A percentile compares a stretch with the other conserved stretches of the same genome.
These are phyloP conservation scores for Wickerhamomyces sp. DNA, from an alignment of 1,139 yeast genomes.

Conservation along the genomic window DNA sequence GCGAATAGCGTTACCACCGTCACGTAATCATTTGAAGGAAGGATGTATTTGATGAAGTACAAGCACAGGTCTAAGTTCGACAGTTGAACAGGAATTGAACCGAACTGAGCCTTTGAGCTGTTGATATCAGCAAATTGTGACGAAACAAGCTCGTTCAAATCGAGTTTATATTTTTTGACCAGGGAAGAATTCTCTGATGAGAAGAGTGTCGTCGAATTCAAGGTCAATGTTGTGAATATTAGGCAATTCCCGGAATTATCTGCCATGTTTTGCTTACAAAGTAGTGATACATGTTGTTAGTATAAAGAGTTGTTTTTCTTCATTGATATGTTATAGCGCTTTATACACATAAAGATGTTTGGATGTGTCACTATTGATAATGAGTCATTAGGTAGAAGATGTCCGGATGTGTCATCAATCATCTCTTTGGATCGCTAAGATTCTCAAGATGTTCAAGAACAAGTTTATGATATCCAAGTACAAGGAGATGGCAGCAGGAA, in stretches of 20 bases:
- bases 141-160: slow-evolving; percentile 17
- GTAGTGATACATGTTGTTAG: no score
- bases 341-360: background rate
- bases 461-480: slow-evolving; percentile 81
- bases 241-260: no score
- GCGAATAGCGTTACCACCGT: slow-evolving; percentile 22
- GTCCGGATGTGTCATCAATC: slow-evolving; percentile 23
- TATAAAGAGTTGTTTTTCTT: no score
- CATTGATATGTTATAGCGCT: no score
- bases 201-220: slow-evolving; percentile 24
- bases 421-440: slow-evolving; percentile 50
- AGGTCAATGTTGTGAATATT: slow-evolving; percentile 22
- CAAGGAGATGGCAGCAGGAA: slow-evolving; percentile 70
- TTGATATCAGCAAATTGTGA: slow-evolving; percentile 21
- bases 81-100: slow-evolving; percentile 18
- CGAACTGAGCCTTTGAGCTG: slow-evolving; percentile 18
- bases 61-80: slow-evolving; percentile 11
- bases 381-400: background rate
- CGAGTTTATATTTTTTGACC: slow-evolving; percentile 11
- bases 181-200: slow-evolving; percentile 20
- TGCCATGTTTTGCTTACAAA: no score
- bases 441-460: slow-evolving; percentile 70
- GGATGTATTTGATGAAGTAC: slow-evolving; percentile 16
- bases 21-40: slow-evolving; percentile 22
- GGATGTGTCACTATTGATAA: background rate